Conservation (phyloP, 148 eudicot genomes). For the Drosera capensis region DNA sequence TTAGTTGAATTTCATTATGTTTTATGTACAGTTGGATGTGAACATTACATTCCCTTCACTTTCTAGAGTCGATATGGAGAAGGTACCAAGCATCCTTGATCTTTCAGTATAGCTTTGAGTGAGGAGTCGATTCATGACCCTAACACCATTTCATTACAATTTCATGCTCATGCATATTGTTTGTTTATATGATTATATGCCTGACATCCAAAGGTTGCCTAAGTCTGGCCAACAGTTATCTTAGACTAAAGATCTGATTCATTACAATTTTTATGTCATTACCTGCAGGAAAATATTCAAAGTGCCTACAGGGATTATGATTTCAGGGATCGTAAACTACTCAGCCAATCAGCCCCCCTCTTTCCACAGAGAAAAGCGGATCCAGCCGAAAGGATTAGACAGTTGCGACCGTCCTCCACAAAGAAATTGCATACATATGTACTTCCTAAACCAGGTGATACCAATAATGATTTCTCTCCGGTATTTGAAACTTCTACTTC, state of each 20-base stretch:
- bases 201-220: background rate
- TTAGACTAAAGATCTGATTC: background rate
- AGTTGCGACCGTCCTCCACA: constrained; percentile 37
- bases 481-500: constrained; percentile 19
- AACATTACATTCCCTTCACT: constrained; percentile 22
- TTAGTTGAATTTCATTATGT: background rate
- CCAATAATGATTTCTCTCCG: constrained; percentile 21
- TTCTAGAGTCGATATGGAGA: constrained; percentile 18
- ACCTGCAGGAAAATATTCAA: constrained; percentile 26
- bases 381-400: constrained; percentile 43
- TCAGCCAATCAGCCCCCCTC: constrained; percentile 81
- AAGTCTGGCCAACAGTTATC: background rate
- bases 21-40: constrained; percentile 35
- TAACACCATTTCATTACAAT: background rate
- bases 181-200: background rate
- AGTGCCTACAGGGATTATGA: constrained; percentile 19
- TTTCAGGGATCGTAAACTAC: constrained; percentile 19
- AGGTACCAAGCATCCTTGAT: constrained; percentile 17
- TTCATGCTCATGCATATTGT: background rate
- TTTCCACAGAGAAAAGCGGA: constrained; percentile 42
- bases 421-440: constrained; percentile 47
- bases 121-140: background rate
- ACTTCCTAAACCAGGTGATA: constrained; percentile 67
- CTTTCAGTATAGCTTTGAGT: background rate
- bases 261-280: background rate